phyloP scores from a whole-genome alignment of 257 asterid genomes.

The Solanum commersonii region DNA sequence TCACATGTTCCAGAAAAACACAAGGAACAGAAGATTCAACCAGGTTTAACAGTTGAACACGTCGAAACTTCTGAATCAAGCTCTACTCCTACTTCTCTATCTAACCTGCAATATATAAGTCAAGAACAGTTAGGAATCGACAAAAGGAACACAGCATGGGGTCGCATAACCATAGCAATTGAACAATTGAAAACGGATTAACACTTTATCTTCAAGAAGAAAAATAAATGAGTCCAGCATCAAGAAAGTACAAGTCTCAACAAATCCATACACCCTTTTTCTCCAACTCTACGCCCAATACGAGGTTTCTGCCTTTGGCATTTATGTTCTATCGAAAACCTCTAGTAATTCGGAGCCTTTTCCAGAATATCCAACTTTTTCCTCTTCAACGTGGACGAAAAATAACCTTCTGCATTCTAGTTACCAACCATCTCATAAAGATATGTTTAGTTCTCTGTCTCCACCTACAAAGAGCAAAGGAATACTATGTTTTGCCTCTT shows the following conservation, averaged over 20 bases:
- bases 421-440: background rate
- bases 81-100: slow-evolving; percentile 16
- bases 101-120: slow-evolving; percentile 2
- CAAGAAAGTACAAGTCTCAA: background rate
- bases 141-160: background rate
- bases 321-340: background rate
- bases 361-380: background rate
- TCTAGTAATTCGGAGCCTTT: background rate
- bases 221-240: background rate
- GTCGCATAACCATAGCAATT: background rate
- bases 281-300: background rate
- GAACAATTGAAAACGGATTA: background rate
- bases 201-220: background rate
- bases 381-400: background rate
- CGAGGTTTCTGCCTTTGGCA: background rate
- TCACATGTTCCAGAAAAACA: slow-evolving; percentile 24
- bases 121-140: background rate
- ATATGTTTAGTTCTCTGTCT: background rate
- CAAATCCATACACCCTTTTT: background rate
- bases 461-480: background rate
- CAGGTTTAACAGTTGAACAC: background rate
- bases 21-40: slow-evolving; percentile 18
- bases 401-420: background rate
- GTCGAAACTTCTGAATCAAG: slow-evolving; percentile 11
- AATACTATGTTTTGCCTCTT: background rate